Base-by-base conservation (phyloP, 179 eudicot species). In the Beta macrorhiza region DNA sequence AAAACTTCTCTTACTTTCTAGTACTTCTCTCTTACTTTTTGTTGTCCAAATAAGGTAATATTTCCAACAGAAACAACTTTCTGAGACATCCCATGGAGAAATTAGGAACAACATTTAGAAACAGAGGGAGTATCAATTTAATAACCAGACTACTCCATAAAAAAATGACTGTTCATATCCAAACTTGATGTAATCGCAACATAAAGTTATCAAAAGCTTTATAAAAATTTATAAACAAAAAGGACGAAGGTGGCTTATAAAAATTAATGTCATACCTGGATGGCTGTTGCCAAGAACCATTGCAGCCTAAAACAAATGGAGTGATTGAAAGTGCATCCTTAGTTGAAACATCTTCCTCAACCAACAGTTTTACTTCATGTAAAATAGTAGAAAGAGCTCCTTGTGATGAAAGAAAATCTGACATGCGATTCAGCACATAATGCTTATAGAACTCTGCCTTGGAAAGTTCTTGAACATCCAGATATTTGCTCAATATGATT, bases 231-330 rank as follows among this genome's bases (percentile, higher is more conserved):
- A 45, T 45, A 63, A 15, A 67, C 53, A 42, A 3, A 57, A 20
- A 15, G 56, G 32, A 57, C 7, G 20, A 72, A 49, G 19, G 63
- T 20, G 67, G 58, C n/a, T n/a, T 32, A 59, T 5, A 76, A 25
- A n/a, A 49, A n/a, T 44, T 22, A 47, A 47, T 84, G 58, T 76
- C 85, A 74, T 79, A 97, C 99, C 99, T 91, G 83, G 87, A 90
- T 68, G 99, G 99, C 87, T 92, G 95, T 84, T 85, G 91, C 98
- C 97, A 97, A 47, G 87, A 78, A 83, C 98, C 98, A 83, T 86
- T 84, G 84, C 88, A 79, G 72, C 98, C 89, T 84, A 91, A 89
- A 80, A 97, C 98, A 91, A 93, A 97, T 85, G 99, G 93, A 77
- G 88, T 86, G 47, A 29, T 20, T 29, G 94, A 93, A 73, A 97